Evolutionary conservation across 139 green algal species (phyloP), one percentile per base, ranked within the genome.

Genomic region (Chlorella sp.): DNA sequence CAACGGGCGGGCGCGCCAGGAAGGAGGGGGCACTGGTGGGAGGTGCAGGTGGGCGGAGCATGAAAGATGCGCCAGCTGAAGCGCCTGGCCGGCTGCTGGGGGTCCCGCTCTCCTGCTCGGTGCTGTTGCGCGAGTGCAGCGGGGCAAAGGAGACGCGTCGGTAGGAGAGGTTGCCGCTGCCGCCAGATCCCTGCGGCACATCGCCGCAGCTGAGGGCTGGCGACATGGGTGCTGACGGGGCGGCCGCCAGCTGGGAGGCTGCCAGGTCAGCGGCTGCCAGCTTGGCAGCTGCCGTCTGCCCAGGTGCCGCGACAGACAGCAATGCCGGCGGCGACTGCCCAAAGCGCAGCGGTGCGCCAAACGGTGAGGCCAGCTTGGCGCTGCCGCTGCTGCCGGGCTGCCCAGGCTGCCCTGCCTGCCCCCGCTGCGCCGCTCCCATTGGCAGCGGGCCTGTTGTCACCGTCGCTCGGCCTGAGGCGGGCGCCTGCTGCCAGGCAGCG

Each of bases 111-210:
- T 40, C n/a, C 24, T 61, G 34, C 76, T 84, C 42, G 5, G 1
- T 16, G 53, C 57, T 26, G 53, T n/a, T 16, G 22, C 42, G 53
- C 1, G n/a, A 9, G 53, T 36, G 81, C 57, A 42, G 57, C 57
- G 57, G 53, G 28, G 34, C 66, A 66, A 88, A 88, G 11, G 64
- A 81, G 18, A 88, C 83, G 26, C 83, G 66, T 26, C 83, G 83
- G 83, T 81, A 88, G 3, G 14, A 24, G 37, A 68, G 66, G 66
- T 21, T 79, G 83, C 66, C 64, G 83, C 64, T 79, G 83, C 64
- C 39, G 83, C 64, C 39, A 18, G 66, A 26, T 34, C 19, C n/a
- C 53, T 37, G 32, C 26, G 73, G 73, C 73, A 66, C 28, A 3
- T 86, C 32, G 3, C 42, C 48, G 81, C 81, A 75, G 81, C 39